These are phyloP conservation scores for Cryphonectria naterciae DNA, from an alignment of 2,329 filamentous ascomycete genomes.

Conservation along the genomic window DNA sequence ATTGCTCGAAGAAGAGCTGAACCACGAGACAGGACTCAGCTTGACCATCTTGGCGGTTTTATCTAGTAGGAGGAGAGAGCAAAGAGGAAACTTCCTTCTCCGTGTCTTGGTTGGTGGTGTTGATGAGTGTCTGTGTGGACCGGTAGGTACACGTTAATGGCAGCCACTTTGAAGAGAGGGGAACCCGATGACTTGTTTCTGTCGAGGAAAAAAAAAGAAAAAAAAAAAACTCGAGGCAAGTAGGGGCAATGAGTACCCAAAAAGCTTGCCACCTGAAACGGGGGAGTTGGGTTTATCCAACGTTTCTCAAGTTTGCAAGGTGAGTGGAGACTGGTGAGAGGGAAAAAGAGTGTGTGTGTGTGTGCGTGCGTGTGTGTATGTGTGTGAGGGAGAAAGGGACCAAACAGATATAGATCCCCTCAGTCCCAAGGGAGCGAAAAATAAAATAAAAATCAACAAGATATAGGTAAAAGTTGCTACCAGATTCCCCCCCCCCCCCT, in stretches of 20 bases:
- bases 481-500: neutral
- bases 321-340: neutral
- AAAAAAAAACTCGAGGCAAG: neutral
- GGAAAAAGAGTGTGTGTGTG: neutral
- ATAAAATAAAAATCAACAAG: neutral
- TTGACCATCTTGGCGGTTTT: conserved; percentile 38
- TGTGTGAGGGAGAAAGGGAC: neutral
- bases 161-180: neutral
- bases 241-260: neutral
- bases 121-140: neutral
- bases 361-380: too few relatives aligned
- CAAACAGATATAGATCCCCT: neutral
- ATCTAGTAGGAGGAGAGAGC: neutral
- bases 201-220: neutral
- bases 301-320: neutral
- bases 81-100: neutral
- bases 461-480: neutral
- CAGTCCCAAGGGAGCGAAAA: too few relatives aligned
- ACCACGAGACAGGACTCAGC: conserved; percentile 42
- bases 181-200: neutral
- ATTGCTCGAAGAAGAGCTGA: conserved; percentile 32
- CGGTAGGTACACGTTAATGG: neutral
- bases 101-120: neutral
- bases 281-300: neutral
- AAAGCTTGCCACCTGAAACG: neutral